Evolutionary conservation across 1,284 basidiomycete genomes (phyloP), one percentile per base, ranked within the genome.

Genomic region (Phellinidium pouzarii): DNA sequence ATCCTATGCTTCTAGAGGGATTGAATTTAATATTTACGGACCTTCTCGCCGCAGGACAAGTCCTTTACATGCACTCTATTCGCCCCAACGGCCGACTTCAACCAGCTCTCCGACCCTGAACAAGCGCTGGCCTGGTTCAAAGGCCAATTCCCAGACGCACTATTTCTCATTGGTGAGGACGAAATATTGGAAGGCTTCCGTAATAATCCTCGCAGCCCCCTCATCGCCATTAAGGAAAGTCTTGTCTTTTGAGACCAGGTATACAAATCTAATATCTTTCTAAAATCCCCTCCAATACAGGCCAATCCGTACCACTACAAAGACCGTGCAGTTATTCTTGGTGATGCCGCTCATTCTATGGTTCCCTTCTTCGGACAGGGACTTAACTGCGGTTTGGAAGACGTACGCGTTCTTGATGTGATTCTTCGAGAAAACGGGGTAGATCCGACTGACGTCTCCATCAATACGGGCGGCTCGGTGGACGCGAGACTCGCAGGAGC

Each of bases 361-460:
- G 91, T 94, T 22, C 95, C 95, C 46, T 99, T 99, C 73, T 99
- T 95, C 68, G 95, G 94, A 20, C 95, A 99, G 74, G 95, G 95
- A 17, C 78, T 99, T 60, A 99, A 99, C 66, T 97, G 94, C 65
- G 95, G 95, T 8, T 79, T 99, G 52, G 95, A 99, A 71, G 95
- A 99, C 68, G 94, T 99, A 55, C 82, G 95, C 57, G 83, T 98
- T 45, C 77, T 99, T 59, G 80, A 84, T 54, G 76, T 83, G 27
- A 71, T 93, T 52, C 76, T 98, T 59, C 79, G 83, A 54, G 75
- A 81, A 55, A 80, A 86, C 64, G 74, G 74, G 17, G 84, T 93
- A 54, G 69, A 77, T 56, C 62, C 71, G 12, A 60, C 61, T 20
- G 63, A 45, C 48, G 48, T 26, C 27, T 64, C 74, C 52, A 67